Base-by-base conservation (phyloP, 371 early-diverging fungal species). In the Mucor piriformis region DNA sequence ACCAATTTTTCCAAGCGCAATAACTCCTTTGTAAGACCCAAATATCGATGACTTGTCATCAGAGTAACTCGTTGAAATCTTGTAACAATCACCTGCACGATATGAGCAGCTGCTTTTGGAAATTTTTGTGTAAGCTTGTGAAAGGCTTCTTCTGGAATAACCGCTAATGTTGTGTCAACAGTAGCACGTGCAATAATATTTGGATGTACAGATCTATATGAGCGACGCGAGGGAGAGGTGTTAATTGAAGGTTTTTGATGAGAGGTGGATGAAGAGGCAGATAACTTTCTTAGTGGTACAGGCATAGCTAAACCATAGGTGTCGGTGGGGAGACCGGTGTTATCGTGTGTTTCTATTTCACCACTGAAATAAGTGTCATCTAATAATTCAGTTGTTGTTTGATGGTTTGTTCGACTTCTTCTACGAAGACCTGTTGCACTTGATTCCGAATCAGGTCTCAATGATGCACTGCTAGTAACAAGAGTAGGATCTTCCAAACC, bases 41-140 rank as follows among this genome's bases (percentile, higher is more conserved):
- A 84, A 64, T 97, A 98, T 33, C 90, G 86, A 68, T 94, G 88
- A 57, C 96, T 87, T 6, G 96, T 94, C 64, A 90, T 83, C 64
- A 96, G 87, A 0, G 98, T 97, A 34, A 97, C 97, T 3, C 99
- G 85, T 69, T 96, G 95, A 69, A 97, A 94, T 20, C 97, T 86
- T 2, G 97, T 94, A 53, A 98, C 69, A 53, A 98, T 95, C 35
- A 97, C 96, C 64, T 95, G 96, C 2, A 93, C 90, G 48, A 98
- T 95, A 62, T 97, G 96, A 18, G 96, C 95, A 1, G 93, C 95
- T 0, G 98, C 92, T 61, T 88, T 89, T 8, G 98, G 97, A 71
- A 93, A 95, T 63, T 94, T 94, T 66, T 88, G 88, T 1, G 91
- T 88, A 33, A 98, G 73, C 33, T 90, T 83, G 53, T 87, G 88